Evolutionary conservation across 164 flowering plant genomes (phyloP).

Genomic region (Annona cherimola): DNA sequence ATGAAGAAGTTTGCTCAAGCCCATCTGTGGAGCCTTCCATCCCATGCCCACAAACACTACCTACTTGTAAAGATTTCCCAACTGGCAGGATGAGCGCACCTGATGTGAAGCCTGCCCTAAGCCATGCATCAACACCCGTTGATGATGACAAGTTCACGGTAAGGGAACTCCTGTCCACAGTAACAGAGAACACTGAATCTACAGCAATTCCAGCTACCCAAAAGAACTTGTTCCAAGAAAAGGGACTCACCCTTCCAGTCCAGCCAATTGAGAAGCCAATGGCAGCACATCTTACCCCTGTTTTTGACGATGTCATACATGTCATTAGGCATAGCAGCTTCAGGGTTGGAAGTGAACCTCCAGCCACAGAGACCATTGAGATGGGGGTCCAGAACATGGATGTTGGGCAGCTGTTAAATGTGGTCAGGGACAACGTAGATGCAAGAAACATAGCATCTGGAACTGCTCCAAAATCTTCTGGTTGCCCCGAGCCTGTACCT

Average conservation of each 20-base stretch:
- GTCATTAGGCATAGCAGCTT: conserved; percentile 84
- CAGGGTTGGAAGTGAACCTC: conserved; percentile 73
- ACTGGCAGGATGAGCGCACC: conserved; percentile 23
- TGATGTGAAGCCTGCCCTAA: conserved; percentile 19
- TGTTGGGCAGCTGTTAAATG: conserved; percentile 61
- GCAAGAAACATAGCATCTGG: conserved; percentile 29
- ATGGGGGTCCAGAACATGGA: conserved; percentile 58
- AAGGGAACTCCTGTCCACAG: conserved; percentile 49
- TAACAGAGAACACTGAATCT: conserved; percentile 27
- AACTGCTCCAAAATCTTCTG: conserved; percentile 27
- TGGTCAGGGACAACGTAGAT: conserved; percentile 60
- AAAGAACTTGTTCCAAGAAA: conserved; percentile 33
- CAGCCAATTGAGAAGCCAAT: conserved; percentile 33
- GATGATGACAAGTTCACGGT: conserved; percentile 74
- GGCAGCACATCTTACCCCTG: conserved; percentile 40
- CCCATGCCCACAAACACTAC: conserved; percentile 26
- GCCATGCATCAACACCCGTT: conserved; percentile 23
- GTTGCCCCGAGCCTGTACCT: conserved; percentile 32
- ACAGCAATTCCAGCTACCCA: conserved; percentile 24
- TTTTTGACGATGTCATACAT: conserved; percentile 80
- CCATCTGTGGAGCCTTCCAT: conserved; percentile 19
- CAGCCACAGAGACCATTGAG: conserved; percentile 53
- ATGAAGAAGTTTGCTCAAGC: conserved; percentile 28
- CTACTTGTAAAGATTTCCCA: conserved; percentile 21
- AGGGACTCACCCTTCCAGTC: conserved; percentile 24